phyloP scores from a whole-genome alignment of 2,329 filamentous ascomycete species.

The Ophiostoma tasmaniense region DNA sequence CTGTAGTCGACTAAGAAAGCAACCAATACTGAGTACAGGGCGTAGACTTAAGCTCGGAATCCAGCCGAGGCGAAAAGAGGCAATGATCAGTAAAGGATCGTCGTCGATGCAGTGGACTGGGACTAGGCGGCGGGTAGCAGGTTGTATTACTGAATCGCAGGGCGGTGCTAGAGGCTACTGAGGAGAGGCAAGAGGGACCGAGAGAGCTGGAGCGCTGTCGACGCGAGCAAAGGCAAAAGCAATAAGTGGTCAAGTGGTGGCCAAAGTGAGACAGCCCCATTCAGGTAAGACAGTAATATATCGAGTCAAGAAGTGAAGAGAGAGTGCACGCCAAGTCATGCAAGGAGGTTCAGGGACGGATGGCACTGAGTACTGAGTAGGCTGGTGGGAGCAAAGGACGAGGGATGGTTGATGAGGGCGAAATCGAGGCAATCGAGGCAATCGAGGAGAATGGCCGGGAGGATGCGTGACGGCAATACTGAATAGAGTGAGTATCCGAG shows the following conservation, averaged over 20 bases:
- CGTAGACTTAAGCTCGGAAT: background rate
- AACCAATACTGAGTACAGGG: background rate
- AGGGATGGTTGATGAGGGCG: background rate
- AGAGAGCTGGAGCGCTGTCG: background rate
- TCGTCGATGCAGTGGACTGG: background rate
- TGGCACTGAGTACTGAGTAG: background rate
- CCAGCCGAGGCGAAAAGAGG: background rate
- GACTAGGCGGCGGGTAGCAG: background rate
- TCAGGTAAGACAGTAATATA: constrained; percentile 1
- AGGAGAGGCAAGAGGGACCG: too few species aligned
- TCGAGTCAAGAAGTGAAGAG: background rate
- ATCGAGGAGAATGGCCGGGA: background rate
- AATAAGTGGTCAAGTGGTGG: background rate
- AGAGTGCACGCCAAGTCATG: background rate
- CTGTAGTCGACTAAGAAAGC: background rate
- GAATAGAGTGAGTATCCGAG: background rate
- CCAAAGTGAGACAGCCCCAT: background rate
- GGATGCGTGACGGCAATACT: background rate
- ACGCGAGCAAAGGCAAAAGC: background rate
- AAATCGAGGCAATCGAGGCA: too few species aligned
- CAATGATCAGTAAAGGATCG: constrained; percentile 2
- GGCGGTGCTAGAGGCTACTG: background rate
- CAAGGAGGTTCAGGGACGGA: background rate
- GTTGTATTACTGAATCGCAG: background rate
- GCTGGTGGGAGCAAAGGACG: background rate